phyloP scores from a whole-genome alignment of 108 stramenopile genomes.

The Skeletonema tropicum region DNA sequence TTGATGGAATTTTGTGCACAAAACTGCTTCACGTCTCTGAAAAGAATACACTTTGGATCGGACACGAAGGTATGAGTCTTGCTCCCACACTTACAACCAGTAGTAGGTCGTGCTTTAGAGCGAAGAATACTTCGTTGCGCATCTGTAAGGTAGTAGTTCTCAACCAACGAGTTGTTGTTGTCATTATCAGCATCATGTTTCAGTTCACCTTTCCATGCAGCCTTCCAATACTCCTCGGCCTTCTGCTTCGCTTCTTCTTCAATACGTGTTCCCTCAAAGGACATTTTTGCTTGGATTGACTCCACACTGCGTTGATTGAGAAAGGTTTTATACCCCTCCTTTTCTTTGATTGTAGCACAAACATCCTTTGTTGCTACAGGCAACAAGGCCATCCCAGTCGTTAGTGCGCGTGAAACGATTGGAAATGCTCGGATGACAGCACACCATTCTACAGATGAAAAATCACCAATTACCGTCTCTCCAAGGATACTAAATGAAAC shows the following conservation, averaged over 20 bases:
- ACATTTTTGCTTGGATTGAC: slow-evolving; percentile 30
- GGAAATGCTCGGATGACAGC: slow-evolving; percentile 22
- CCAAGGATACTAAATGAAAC: slow-evolving; percentile 22
- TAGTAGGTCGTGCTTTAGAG: slow-evolving; percentile 55
- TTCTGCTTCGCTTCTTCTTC: slow-evolving; percentile 16
- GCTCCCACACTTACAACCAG: slow-evolving; percentile 72
- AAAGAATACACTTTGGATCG: slow-evolving; percentile 70
- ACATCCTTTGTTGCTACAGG: slow-evolving; percentile 22
- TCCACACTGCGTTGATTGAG: slow-evolving; percentile 23
- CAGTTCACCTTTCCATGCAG: slow-evolving; percentile 24
- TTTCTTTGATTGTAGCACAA: slow-evolving; percentile 11
- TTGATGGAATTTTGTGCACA: slow-evolving; percentile 33
- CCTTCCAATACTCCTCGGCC: slow-evolving; percentile 34
- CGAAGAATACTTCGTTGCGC: slow-evolving; percentile 60
- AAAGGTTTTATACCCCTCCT: background rate
- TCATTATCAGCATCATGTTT: slow-evolving; percentile 23
- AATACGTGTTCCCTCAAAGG: slow-evolving; percentile 20
- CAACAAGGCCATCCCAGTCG: slow-evolving; percentile 36
- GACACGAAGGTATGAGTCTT: slow-evolving; percentile 68
- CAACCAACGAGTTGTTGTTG: slow-evolving; percentile 21
- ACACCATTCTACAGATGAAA: slow-evolving; percentile 29
- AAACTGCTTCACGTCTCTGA: slow-evolving; percentile 52
- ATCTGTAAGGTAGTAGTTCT: slow-evolving; percentile 55
- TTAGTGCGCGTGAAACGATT: slow-evolving; percentile 15
- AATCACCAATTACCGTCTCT: slow-evolving; percentile 29